Percentiles rank a stretch among this genome's conserved stretches.
phyloP scores from a whole-genome alignment of 805 yeast species.

The Saturnispora halmiae region DNA sequence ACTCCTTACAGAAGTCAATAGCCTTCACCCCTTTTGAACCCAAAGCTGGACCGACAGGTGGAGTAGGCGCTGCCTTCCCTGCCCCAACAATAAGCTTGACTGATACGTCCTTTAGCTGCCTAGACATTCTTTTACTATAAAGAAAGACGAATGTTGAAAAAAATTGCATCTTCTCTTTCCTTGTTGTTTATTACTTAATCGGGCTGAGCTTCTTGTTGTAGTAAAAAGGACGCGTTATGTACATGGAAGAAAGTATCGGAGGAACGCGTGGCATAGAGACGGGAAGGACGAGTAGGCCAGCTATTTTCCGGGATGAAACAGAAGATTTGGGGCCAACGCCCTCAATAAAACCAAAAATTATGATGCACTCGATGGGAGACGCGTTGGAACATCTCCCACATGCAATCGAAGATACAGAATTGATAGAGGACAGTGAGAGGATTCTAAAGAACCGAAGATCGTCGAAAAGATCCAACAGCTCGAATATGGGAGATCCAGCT shows the following conservation, averaged over 20 bases:
- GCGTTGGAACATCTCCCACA: background rate
- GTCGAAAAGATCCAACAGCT: constrained; percentile 24
- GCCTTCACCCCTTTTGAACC: constrained; percentile 99
- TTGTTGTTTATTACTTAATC: no score
- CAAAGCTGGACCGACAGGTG: constrained; percentile 97
- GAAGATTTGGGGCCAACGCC: background rate
- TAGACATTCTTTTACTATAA: constrained; percentile 11
- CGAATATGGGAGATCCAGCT: constrained; percentile 24
- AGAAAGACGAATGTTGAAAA: background rate
- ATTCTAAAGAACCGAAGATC: constrained; percentile 12
- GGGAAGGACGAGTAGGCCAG: no score
- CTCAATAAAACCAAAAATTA: no score
- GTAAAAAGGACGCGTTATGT: background rate
- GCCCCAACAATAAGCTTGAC: constrained; percentile 92
- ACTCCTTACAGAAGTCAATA: constrained; percentile 95
- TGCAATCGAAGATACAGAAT: constrained; percentile 2
- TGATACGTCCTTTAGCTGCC: constrained; percentile 45
- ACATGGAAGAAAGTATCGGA: no score
- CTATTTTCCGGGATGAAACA: no score
- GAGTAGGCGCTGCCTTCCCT: constrained; percentile 96
- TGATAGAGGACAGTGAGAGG: background rate
- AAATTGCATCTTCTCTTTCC: no score
- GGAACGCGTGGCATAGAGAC: no score
- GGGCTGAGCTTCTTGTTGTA: background rate
- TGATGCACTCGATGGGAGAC: background rate